phyloP scores from a whole-genome alignment of 371 early-diverging fungal genomes.

The Lichtheimia corymbifera region DNA sequence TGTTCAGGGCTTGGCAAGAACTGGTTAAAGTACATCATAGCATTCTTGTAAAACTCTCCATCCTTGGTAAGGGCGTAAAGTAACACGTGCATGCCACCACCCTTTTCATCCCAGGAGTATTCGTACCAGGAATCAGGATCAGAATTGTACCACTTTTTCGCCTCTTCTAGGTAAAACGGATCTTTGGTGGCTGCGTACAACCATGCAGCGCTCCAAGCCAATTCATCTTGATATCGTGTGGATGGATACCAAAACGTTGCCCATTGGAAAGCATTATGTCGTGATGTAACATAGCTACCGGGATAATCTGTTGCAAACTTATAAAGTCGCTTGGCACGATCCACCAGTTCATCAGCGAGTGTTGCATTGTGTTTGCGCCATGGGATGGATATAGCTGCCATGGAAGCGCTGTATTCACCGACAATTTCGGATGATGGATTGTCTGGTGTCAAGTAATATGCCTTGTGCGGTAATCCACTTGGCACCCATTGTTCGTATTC shows the following conservation, averaged over 20 bases:
- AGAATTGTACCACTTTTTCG: constrained; percentile 39
- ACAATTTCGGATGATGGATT: constrained; percentile 56
- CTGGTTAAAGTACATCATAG: constrained; percentile 50
- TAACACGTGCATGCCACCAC: constrained; percentile 47
- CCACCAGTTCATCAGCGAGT: constrained; percentile 47
- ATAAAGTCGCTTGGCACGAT: constrained; percentile 48
- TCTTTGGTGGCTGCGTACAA: constrained; percentile 54
- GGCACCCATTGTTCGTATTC: constrained; percentile 61
- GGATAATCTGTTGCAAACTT: constrained; percentile 49
- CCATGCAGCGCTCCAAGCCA: constrained; percentile 55
- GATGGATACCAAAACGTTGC: constrained; percentile 60
- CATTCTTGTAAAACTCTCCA: constrained; percentile 43
- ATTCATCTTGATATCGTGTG: constrained; percentile 49
- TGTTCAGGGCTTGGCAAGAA: constrained; percentile 48
- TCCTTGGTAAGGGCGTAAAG: constrained; percentile 51
- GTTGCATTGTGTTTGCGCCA: constrained; percentile 46
- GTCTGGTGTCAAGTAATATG: constrained; percentile 50
- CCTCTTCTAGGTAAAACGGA: constrained; percentile 34
- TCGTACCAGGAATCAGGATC: constrained; percentile 41
- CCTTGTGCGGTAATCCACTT: constrained; percentile 44
- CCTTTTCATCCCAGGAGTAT: constrained; percentile 62
- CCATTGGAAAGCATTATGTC: constrained; percentile 49
- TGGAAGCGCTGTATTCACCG: constrained; percentile 55
- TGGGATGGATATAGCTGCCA: constrained; percentile 47
- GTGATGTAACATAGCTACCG: constrained; percentile 49